These are phyloP conservation scores for Phylloporus rhodoxanthus DNA, from an alignment of 768 basidiomycete genomes.

Conservation along the genomic window DNA sequence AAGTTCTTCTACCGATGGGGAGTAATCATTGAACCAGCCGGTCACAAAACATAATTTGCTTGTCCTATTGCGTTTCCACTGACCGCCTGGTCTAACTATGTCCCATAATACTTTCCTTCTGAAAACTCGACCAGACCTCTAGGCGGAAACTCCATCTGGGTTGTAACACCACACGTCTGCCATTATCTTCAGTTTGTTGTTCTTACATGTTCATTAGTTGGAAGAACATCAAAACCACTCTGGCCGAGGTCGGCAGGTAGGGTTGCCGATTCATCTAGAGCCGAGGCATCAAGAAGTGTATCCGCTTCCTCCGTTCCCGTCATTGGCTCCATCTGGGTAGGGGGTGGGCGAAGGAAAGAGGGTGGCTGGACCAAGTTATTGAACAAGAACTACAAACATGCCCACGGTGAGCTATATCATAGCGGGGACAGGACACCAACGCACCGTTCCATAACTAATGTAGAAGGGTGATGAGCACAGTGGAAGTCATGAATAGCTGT, in stretches of 20 bases:
- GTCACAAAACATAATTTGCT: neutral
- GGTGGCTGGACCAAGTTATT: slow-evolving; percentile 74
- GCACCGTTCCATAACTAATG: slow-evolving; percentile 77
- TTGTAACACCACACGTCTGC: neutral
- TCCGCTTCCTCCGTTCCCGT: slow-evolving; percentile 54
- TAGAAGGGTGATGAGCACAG: slow-evolving; percentile 10
- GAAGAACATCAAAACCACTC: slow-evolving; percentile 79
- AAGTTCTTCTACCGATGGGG: neutral
- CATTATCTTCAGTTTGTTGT: slow-evolving; percentile 6
- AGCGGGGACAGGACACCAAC: slow-evolving; percentile 16
- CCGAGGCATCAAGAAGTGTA: slow-evolving; percentile 37
- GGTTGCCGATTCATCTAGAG: slow-evolving; percentile 74
- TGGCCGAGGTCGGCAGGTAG: slow-evolving; percentile 78
- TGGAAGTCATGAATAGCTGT: slow-evolving; percentile 5
- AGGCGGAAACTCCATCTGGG: neutral
- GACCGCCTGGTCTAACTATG: neutral
- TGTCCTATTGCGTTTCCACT: neutral
- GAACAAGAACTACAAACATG: slow-evolving; percentile 65
- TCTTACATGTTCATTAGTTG: slow-evolving; percentile 37
- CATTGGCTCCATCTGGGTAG: slow-evolving; percentile 25
- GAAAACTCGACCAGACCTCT: neutral
- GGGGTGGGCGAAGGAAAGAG: slow-evolving; percentile 48
- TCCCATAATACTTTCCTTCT: neutral
- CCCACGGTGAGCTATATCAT: slow-evolving; percentile 4
- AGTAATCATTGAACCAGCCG: neutral